Base-by-base conservation (phyloP, 192 early-diverging fungal genomes). In the Anaeromyces robustus region DNA sequence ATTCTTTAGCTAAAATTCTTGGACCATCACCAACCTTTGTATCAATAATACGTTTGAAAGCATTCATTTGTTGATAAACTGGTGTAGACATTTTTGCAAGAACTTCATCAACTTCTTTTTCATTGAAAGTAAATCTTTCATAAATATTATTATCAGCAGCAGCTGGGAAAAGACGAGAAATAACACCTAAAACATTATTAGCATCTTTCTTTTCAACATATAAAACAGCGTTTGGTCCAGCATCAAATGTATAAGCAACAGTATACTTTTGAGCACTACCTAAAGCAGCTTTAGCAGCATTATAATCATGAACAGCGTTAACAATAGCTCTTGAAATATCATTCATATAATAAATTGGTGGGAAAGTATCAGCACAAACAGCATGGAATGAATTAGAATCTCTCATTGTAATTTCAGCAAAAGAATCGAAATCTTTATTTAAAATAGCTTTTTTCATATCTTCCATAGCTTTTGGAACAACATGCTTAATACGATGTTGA, bases 341-440 rank as follows among this genome's bases (percentile, higher is more conserved):
- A 88, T 96, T 98, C 86, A 99, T 85, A 86, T 99, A 99, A 81
- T 96, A 94, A 83, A 99, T 96, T 28, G 98, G 98, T 32, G 98
- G 98, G 86, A 89, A 98, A 14, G 97, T 98, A 87, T 99, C 98
- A n/a, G 98, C 86, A 85, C 97, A 98, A 39, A 96, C 93, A 37
- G 97, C 94, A 85, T 99, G 98, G 93, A 99, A 99, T 86, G 96
- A 95, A 92, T 99, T 99, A 29, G 96, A 97, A 85, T 99, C 98
- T 79, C 85, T 87, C 97, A 99, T 99, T 80, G 98, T 97, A 80
- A 97, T 82, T 85, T 96, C 94, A 32, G 95, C 98, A 88, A 99
- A 99, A 12, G 84, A 79, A 80, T 93, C 90, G 87, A 98, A 99
- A 84, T 99, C 93, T 81, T 92, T 88, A 32, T 82, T 84, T 17